Evolutionary conservation across 148 eudicot genomes (phyloP).

Genomic region (Diospyros kaki): DNA sequence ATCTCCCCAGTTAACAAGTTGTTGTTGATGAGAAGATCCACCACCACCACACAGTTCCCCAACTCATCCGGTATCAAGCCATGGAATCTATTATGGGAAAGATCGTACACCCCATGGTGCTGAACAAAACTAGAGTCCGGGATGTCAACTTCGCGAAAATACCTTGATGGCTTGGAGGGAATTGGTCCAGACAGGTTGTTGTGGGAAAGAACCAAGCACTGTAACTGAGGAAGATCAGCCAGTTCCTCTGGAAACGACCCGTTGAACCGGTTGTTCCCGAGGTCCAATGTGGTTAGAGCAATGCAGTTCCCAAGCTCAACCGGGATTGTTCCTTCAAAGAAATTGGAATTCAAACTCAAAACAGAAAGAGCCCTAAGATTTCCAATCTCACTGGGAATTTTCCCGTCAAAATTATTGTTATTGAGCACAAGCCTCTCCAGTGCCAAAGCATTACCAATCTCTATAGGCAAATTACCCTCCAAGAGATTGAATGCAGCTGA

Average conservation of each 20-base stretch:
- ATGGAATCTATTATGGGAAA: slow-evolving; percentile 35
- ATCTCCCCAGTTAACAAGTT: slow-evolving; percentile 42
- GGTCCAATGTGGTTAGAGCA: slow-evolving; percentile 40
- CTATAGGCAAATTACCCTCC: slow-evolving; percentile 32
- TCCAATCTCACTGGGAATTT: slow-evolving; percentile 35
- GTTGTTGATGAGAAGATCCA: slow-evolving; percentile 41
- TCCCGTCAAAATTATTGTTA: slow-evolving; percentile 33
- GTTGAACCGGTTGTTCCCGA: slow-evolving; percentile 38
- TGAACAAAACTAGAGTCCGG: slow-evolving; percentile 48
- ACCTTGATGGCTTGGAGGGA: slow-evolving; percentile 31
- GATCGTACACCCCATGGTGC: slow-evolving; percentile 49
- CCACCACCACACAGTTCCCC: slow-evolving; percentile 39
- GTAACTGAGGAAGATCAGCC: slow-evolving; percentile 29
- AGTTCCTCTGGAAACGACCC: slow-evolving; percentile 39
- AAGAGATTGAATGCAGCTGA: slow-evolving; percentile 40
- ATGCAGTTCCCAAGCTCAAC: slow-evolving; percentile 33
- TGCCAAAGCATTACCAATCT: slow-evolving; percentile 33
- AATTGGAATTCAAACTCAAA: slow-evolving; percentile 37
- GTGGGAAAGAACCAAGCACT: slow-evolving; percentile 46
- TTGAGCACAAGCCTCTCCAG: slow-evolving; percentile 36
- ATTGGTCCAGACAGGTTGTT: slow-evolving; percentile 39
- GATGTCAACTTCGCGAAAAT: slow-evolving; percentile 36
- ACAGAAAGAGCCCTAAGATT: slow-evolving; percentile 34
- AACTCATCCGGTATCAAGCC: slow-evolving; percentile 46
- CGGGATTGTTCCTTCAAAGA: slow-evolving; percentile 35